A percentile compares a stretch with the other conserved stretches of the same genome.
phyloP scores from a whole-genome alignment of 306 rosid species.

The Boehmeria nivea region DNA sequence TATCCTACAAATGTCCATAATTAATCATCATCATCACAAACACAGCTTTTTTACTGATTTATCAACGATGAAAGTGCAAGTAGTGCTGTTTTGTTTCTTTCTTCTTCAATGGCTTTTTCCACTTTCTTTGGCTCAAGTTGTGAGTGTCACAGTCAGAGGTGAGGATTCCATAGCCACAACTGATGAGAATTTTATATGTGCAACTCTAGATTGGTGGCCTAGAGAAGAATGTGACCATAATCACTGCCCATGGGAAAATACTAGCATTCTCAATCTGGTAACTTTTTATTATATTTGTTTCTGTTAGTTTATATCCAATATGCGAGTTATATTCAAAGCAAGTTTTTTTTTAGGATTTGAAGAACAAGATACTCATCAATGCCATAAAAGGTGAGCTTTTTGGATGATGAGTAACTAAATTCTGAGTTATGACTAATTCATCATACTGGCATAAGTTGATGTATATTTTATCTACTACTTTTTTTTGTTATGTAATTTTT shows the following conservation, averaged over 20 bases:
- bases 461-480: not conserved
- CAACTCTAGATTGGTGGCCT: conserved; percentile 81
- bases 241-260: conserved; percentile 52
- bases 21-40: not conserved
- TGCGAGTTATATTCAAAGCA: not conserved
- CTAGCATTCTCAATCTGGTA: conserved; percentile 51
- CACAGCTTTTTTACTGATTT: no score
- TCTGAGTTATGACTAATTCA: no score
- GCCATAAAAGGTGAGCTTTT: conserved; percentile 47
- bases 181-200: conserved; percentile 56
- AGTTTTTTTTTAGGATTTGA: conserved; percentile 41
- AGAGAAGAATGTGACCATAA: conserved; percentile 42
- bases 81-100: not conserved
- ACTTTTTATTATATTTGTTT: not conserved
- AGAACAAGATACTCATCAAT: conserved; percentile 36
- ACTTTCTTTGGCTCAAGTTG: conserved; percentile 21
- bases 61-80: conserved; percentile 16
- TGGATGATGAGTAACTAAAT: no score
- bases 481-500: no score
- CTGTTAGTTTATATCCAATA: not conserved
- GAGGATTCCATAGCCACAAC: conserved; percentile 38
- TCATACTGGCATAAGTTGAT: no score
- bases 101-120: conserved; percentile 26
- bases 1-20: no score
- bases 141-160: conserved; percentile 29